These are phyloP conservation scores for Catunica adiposa DNA, from an alignment of 2,329 filamentous ascomycete genomes.

Conservation along the genomic window DNA sequence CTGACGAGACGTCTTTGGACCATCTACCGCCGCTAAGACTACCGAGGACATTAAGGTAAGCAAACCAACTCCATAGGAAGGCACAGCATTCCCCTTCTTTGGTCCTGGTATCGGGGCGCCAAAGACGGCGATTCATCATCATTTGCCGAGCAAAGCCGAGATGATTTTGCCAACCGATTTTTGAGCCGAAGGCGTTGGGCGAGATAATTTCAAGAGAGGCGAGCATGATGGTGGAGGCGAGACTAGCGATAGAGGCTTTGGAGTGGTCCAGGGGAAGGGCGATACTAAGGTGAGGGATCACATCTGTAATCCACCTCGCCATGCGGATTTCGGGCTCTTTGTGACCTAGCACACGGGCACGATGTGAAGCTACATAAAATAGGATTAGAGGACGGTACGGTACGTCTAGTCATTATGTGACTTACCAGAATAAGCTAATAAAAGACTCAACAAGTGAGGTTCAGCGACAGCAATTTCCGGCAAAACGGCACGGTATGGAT, in stretches of 20 bases:
- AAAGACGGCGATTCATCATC: slow-evolving; percentile 36
- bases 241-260: slow-evolving; percentile 28
- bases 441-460: slow-evolving; percentile 55
- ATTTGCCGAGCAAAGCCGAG: slow-evolving; percentile 60
- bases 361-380: slow-evolving; percentile 45
- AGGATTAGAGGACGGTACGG: neutral
- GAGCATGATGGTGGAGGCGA: slow-evolving; percentile 74
- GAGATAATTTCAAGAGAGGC: slow-evolving; percentile 71
- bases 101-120: slow-evolving; percentile 12
- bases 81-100: slow-evolving; percentile 36
- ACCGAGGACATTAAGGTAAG: slow-evolving; percentile 67
- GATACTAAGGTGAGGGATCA: slow-evolving; percentile 38
- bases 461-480: slow-evolving; percentile 49
- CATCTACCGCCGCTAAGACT: slow-evolving; percentile 44
- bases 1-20: slow-evolving; percentile 31
- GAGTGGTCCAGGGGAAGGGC: neutral
- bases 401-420: neutral
- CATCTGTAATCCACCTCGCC: slow-evolving; percentile 62
- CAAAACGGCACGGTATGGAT: slow-evolving; percentile 34
- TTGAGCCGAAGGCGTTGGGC: slow-evolving; percentile 64
- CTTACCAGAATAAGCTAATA: slow-evolving; percentile 55
- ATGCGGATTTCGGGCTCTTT: slow-evolving; percentile 62
- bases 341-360: slow-evolving; percentile 57
- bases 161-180: slow-evolving; percentile 67
- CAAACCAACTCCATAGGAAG: slow-evolving; percentile 69